Percentiles rank a stretch among this genome's conserved stretches.
Evolutionary conservation across 1,284 basidiomycete species (phyloP).

Genomic region (Leccinum fallax): DNA sequence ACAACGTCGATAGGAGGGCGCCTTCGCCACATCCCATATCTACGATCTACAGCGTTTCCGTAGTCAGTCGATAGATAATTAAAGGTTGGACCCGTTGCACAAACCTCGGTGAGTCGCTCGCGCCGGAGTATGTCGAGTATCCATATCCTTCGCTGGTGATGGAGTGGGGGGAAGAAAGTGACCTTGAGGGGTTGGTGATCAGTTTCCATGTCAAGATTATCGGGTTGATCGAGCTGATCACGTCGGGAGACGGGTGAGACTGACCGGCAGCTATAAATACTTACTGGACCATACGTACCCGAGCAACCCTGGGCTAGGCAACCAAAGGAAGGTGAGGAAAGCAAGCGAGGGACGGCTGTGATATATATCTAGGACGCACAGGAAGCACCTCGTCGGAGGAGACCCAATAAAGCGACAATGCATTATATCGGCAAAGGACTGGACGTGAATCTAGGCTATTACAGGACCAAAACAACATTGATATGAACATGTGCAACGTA

Average conservation of each 20-base stretch:
- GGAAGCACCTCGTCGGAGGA: conserved; percentile 21
- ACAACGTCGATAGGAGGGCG: conserved; percentile 65
- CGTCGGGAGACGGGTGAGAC: not conserved
- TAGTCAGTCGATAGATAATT: not conserved
- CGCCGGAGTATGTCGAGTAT: conserved; percentile 63
- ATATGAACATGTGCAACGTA: conserved; percentile 9
- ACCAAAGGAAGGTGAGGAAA: not conserved
- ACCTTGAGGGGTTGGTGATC: conserved; percentile 49
- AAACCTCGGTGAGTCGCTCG: conserved; percentile 60
- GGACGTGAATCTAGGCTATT: not conserved
- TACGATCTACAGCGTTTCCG: conserved; percentile 53
- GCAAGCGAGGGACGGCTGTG: not conserved
- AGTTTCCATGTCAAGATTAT: conserved; percentile 19
- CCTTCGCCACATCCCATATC: conserved; percentile 85
- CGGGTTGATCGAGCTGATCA: conserved; percentile 6
- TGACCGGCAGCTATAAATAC: not conserved
- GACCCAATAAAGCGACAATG: conserved; percentile 28
- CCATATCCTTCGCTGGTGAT: conserved; percentile 72
- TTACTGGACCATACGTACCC: not conserved
- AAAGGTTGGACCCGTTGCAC: conserved; percentile 19
- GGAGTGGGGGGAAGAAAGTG: conserved; percentile 75
- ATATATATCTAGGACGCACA: conserved; percentile 14
- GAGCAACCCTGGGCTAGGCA: not conserved
- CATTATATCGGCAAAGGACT: conserved; percentile 4
- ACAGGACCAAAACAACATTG: conserved; percentile 23